Percentiles rank a stretch among this genome's conserved stretches.
These are phyloP conservation scores for Colletotrichum echinochloae DNA, from an alignment of 2,329 filamentous ascomycete genomes.

Conservation along the genomic window DNA sequence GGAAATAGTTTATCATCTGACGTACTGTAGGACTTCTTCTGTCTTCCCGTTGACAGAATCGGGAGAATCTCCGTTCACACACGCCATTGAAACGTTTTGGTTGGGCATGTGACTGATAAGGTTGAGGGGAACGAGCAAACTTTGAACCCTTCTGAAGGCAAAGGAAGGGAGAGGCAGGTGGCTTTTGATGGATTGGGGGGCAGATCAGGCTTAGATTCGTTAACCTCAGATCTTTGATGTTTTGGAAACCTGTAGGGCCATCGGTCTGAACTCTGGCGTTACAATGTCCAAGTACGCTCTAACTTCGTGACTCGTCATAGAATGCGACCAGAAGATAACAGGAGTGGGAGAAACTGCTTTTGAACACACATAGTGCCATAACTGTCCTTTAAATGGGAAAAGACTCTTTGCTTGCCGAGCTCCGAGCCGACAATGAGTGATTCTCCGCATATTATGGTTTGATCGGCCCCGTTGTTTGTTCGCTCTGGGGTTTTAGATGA, in stretches of 20 bases:
- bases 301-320: background rate
- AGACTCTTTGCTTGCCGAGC: no score
- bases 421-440: background rate
- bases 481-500: background rate
- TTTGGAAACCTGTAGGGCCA: background rate
- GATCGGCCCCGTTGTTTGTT: background rate
- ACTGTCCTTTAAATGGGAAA: background rate
- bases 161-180: background rate
- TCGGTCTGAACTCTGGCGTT: background rate
- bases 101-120: background rate
- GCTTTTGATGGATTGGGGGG: rapidly evolving
- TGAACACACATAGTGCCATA: background rate
- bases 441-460: background rate
- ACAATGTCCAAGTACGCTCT: background rate
- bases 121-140: background rate
- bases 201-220: background rate
- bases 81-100: background rate
- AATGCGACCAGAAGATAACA: background rate
- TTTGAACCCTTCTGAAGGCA: background rate
- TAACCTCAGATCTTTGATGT: background rate
- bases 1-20: background rate
- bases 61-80: background rate
- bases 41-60: background rate
- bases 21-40: background rate
- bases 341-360: no score